phyloP scores from a whole-genome alignment of 306 rosid genomes.

The Malus sylvestris region DNA sequence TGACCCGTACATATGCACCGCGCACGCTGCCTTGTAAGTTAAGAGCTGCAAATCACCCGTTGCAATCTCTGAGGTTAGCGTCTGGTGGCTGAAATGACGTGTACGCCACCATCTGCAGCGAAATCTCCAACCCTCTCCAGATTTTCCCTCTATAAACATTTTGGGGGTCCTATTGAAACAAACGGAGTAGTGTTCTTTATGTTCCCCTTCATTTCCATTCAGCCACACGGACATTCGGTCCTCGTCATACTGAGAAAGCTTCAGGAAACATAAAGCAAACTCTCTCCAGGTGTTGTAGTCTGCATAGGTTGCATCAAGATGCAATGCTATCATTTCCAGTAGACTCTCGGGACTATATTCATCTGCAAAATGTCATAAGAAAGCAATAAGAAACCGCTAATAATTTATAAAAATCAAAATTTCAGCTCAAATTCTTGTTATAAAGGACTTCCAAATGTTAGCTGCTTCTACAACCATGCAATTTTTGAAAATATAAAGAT shows the following conservation, averaged over 20 bases:
- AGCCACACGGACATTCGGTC: conserved; percentile 49
- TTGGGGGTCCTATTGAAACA: conserved; percentile 32
- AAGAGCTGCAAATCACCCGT: conserved; percentile 65
- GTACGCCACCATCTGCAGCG: conserved; percentile 76
- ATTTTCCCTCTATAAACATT: conserved; percentile 40
- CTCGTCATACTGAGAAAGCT: conserved; percentile 38
- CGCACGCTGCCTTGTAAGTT: conserved; percentile 75
- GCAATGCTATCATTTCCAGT: conserved; percentile 65
- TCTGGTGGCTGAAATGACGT: conserved; percentile 46
- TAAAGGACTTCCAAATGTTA: background rate
- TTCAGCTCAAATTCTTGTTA: background rate
- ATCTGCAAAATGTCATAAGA: conserved; percentile 42
- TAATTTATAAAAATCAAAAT: background rate
- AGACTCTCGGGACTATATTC: conserved; percentile 48
- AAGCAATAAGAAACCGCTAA: background rate
- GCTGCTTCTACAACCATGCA: background rate
- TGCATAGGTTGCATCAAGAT: conserved; percentile 65
- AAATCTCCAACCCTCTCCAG: conserved; percentile 56
- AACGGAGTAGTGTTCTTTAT: conserved; percentile 6
- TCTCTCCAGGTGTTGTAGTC: conserved; percentile 53
- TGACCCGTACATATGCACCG: conserved; percentile 54
- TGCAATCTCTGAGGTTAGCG: conserved; percentile 41
- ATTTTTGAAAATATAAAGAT: background rate
- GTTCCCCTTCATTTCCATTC: conserved; percentile 19
- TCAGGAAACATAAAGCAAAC: conserved; percentile 57